Base-by-base conservation (phyloP, 1,284 basidiomycete species). In the Fomitopsis palustris region DNA sequence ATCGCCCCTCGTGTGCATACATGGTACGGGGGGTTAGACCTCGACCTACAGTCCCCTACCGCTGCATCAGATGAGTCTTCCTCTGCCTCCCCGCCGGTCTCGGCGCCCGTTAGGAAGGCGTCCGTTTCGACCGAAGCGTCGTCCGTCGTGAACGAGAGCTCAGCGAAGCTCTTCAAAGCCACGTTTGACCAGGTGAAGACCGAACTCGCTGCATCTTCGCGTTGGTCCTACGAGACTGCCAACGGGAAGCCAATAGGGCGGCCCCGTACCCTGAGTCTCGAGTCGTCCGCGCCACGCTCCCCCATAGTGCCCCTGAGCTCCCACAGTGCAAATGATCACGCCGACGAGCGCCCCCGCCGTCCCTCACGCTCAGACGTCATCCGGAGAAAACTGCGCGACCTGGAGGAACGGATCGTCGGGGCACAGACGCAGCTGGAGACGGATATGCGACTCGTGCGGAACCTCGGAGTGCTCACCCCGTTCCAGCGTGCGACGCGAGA, bases 181-280 rank as follows among this genome's bases (percentile, higher is more conserved):
- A 92, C 91, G 0, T 95, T 95, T 69, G 88, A 93, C 65, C 83
- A 88, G 64, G 90, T 96, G 64, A 95, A 94, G 72, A 88, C 89
- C 2, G 88, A 92, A 67, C 78, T 95, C 45, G 90, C 88, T 0
- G 78, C 83, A 23, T 78, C 76, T 2, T 72, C 71, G 16, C 69
- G 69, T 63, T 70, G 66, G 52, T 59, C 67, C 9, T 39, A 61
- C 4, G 74, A 74, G 42, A 68, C 65, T 10, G 53, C 65, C 35
- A 64, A 64, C 52, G 43, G 65, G 43, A 67, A 60, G 41, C 57
- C 66, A 9, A 56, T 59, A 17, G 59, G 60, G 8, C 69, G 74
- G 4, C 69, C 70, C 16, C 72, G 74, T 14, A 72, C 74, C 3
- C 66, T 68, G 29, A 75, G 73, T 60, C 61, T 74, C n/a, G 73